phyloP scores from a whole-genome alignment of 768 basidiomycete genomes.

The Suillus brevipes region DNA sequence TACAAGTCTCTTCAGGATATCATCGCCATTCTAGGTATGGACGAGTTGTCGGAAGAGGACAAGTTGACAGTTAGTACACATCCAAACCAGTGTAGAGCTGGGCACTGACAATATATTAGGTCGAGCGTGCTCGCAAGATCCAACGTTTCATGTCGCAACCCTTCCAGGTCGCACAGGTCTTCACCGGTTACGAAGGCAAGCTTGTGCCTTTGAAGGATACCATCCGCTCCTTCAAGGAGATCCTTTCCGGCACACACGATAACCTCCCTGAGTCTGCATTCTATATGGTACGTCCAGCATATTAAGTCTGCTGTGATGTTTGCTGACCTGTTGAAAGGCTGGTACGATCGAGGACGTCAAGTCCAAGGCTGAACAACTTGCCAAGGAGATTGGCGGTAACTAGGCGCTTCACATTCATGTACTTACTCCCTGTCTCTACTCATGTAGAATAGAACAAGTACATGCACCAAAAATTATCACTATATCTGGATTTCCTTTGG shows the following conservation, averaged over 20 bases:
- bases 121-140: constrained; percentile 98
- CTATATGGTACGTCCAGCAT: constrained; percentile 72
- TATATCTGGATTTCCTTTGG: constrained; percentile 1
- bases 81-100: background rate
- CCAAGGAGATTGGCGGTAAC: constrained; percentile 81
- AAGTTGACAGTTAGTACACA: constrained; percentile 82
- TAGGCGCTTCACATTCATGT: constrained; percentile 22
- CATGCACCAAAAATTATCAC: constrained; percentile 11
- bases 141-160: constrained; percentile 99
- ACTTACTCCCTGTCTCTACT: constrained; percentile 1
- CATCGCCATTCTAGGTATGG: constrained; percentile 99
- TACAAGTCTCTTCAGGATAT: constrained; percentile 99
- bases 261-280: constrained; percentile 92
- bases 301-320: background rate
- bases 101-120: constrained; percentile 42
- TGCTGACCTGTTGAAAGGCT: constrained; percentile 38
- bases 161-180: constrained; percentile 99
- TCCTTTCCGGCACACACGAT: constrained; percentile 88
- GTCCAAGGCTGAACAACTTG: constrained; percentile 94
- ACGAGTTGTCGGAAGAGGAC: constrained; percentile 99
- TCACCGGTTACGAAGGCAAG: constrained; percentile 98
- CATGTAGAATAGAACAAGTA: constrained; percentile 16
- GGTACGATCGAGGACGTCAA: constrained; percentile 98
- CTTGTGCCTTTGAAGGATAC: constrained; percentile 97
- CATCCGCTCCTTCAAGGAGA: constrained; percentile 96